These are phyloP conservation scores for Trichoderma guizhouense DNA, from an alignment of 2,329 filamentous ascomycete genomes.

Conservation along the genomic window DNA sequence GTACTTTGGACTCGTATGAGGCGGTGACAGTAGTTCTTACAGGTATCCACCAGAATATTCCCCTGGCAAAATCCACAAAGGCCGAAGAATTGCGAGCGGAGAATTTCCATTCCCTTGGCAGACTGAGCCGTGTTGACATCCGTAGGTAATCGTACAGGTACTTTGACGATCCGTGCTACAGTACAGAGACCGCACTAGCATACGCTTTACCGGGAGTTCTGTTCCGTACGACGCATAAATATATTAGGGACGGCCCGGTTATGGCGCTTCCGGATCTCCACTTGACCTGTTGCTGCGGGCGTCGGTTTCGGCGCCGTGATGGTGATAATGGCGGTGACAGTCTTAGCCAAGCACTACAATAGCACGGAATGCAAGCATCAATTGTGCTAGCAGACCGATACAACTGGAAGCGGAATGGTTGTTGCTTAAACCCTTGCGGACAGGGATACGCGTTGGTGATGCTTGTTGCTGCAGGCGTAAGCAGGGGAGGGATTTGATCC, in stretches of 20 bases:
- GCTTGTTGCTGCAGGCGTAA: neutral
- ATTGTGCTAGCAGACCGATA: neutral
- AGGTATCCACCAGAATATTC: neutral
- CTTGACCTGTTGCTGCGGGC: neutral
- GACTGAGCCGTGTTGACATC: neutral
- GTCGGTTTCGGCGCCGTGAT: neutral
- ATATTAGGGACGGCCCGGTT: neutral
- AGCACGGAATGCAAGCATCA: neutral
- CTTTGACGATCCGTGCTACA: neutral
- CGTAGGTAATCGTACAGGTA: neutral
- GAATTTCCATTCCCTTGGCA: neutral
- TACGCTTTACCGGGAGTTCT: neutral
- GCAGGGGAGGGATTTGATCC: neutral
- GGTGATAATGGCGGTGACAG: neutral
- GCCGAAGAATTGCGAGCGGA: neutral
- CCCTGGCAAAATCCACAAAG: neutral
- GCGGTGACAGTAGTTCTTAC: conserved; percentile 10
- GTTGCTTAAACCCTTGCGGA: neutral
- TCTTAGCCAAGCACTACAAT: neutral
- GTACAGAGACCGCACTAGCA: neutral
- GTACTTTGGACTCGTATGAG: neutral
- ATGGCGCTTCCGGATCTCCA: neutral
- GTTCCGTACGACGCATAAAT: neutral
- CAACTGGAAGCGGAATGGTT: neutral
- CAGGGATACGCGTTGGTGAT: conserved; percentile 1